Base-by-base conservation (phyloP, 768 basidiomycete genomes). In the Lentinula lateritia region DNA sequence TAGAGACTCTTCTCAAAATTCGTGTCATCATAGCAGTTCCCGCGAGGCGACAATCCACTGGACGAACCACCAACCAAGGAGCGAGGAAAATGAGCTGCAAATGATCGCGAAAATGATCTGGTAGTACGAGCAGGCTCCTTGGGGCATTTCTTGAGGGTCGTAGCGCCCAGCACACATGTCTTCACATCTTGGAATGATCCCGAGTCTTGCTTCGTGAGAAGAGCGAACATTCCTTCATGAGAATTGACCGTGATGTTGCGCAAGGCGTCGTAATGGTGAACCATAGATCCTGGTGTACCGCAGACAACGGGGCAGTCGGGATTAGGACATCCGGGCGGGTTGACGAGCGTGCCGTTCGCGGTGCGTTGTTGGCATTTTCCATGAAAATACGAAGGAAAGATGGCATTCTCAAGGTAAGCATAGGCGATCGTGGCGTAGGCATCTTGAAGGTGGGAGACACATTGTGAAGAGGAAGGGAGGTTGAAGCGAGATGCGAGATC, bases 211-310 rank as follows among this genome's bases (percentile, higher is more conserved):
- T 69, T 68, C 0, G 74, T 66, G 56, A 81, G 62, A 4, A 69
- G 66, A 42, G 69, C 60, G 35, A 86, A 66, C 41, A 77, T 61
- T 18, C 66, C 60, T 38, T 61, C 66, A 20, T 79, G 28, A 28
- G 28, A 28, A 28, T 28, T 28, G 28, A 28, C 28, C 28, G 28
- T 28, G 28, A 28, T 28, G 28, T 28, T 28, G 28, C 28, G 28
- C 28, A 28, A 28, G 28, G 80, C 52, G 77, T 61, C 55, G 82
- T 74, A 71, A 75, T 85, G 12, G 78, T 90, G 88, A 9, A 88
- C 81, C 65, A 92, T 72, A 2, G 89, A 91, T 9, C 90, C 89
- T n/a, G 90, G 88, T 5, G 90, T 92, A 67, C 90, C 89, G 64
- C 90, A 92, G 36, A 90, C 82, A 60, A 90, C 81, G 20, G 88